Evolutionary conservation across 2,329 filamentous ascomycete species (phyloP).

Genomic region (Metarhizium rileyi): DNA sequence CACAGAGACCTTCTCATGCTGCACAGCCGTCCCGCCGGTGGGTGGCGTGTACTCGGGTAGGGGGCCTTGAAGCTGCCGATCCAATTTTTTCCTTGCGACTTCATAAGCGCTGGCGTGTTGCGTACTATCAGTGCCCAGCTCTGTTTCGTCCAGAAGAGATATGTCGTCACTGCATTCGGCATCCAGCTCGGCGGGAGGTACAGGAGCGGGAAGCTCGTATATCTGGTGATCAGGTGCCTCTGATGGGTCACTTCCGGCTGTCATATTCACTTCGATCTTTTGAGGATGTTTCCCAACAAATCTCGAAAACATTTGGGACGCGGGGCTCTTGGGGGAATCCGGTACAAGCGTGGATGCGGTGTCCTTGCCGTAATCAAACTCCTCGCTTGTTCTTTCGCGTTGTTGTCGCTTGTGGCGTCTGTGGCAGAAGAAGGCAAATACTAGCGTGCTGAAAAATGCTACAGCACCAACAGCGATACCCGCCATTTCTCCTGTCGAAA

Average conservation of each 20-base stretch:
- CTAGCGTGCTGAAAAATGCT: constrained; percentile 18
- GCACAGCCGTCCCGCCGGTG: constrained; percentile 15
- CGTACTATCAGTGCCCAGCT: constrained; percentile 30
- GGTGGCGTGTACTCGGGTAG: constrained; percentile 40
- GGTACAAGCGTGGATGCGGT: constrained; percentile 23
- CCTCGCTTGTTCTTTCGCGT: constrained; percentile 14
- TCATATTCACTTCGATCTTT: constrained; percentile 12
- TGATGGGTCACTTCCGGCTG: constrained; percentile 16
- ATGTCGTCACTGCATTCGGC: constrained; percentile 25
- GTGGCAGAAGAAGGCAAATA: constrained; percentile 23
- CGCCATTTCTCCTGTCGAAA: constrained; percentile 32
- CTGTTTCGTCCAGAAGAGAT: constrained; percentile 28
- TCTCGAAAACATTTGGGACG: constrained; percentile 28
- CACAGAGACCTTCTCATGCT: constrained; percentile 19
- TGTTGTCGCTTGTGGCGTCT: constrained; percentile 25
- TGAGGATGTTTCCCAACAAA: constrained; percentile 27
- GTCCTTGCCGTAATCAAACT: constrained; percentile 26
- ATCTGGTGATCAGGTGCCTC: constrained; percentile 36
- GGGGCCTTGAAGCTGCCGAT: constrained; percentile 39
- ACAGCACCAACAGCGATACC: constrained; percentile 37
- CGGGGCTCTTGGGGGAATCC: constrained; percentile 14
- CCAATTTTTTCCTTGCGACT: constrained; percentile 38
- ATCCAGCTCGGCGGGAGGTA: constrained; percentile 40
- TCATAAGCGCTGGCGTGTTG: constrained; percentile 39
- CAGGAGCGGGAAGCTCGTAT: constrained; percentile 40